Conservation (phyloP, 2,329 filamentous ascomycete genomes). For the Fonsecaea monophora region DNA sequence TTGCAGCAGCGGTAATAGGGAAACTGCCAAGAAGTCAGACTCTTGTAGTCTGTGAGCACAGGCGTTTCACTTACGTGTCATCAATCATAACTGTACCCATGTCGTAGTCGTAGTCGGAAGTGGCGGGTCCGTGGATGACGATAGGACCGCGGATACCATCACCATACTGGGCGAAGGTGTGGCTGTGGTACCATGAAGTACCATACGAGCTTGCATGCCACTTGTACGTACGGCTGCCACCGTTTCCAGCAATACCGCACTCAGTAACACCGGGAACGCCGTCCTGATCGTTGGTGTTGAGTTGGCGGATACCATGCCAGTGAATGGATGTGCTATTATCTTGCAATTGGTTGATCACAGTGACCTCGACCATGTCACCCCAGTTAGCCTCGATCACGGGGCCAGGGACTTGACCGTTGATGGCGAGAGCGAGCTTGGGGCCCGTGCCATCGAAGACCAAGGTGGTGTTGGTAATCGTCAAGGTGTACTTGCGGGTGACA, state of each 20-base stretch:
- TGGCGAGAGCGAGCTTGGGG: constrained; percentile 65
- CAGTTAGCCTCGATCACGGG: constrained; percentile 70
- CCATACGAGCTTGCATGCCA: constrained; percentile 64
- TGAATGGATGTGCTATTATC: constrained; percentile 66
- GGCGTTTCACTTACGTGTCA: constrained; percentile 30
- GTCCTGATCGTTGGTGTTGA: constrained; percentile 61
- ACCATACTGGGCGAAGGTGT: constrained; percentile 54
- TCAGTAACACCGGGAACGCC: constrained; percentile 62
- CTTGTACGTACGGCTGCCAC: constrained; percentile 62
- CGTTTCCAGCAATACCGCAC: constrained; percentile 59
- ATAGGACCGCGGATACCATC: constrained; percentile 40
- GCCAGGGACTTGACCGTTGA: constrained; percentile 72
- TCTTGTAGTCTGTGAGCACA: background rate
- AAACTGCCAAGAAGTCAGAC: constrained; percentile 41
- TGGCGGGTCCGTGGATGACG: constrained; percentile 40
- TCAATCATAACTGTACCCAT: constrained; percentile 40
- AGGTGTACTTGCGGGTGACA: constrained; percentile 33
- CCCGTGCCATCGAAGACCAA: constrained; percentile 35
- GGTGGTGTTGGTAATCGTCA: constrained; percentile 36
- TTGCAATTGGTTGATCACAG: constrained; percentile 61
- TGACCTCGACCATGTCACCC: constrained; percentile 63
- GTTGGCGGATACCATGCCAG: constrained; percentile 59
- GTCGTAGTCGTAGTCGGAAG: constrained; percentile 39
- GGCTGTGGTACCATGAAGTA: constrained; percentile 66
- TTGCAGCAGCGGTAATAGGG: constrained; percentile 29